Base-by-base conservation (phyloP, 495 filamentous ascomycete genomes). In the Penicillium samsonianum region DNA sequence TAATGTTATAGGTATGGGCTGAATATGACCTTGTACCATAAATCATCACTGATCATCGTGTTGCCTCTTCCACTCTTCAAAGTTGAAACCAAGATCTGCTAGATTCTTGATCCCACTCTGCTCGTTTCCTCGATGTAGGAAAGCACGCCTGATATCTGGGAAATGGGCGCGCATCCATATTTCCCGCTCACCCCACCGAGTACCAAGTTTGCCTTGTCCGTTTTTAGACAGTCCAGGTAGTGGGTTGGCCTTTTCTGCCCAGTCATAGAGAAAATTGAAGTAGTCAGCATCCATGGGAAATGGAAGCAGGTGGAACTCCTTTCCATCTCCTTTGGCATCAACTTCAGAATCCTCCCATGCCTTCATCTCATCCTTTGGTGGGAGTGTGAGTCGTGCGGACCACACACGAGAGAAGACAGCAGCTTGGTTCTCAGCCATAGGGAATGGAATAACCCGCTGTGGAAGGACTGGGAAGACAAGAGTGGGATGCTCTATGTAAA, bases 371-470 rank as follows among this genome's bases (percentile, higher is more conserved):
- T 68, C 65, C 12, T 58, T 62, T 0, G 80, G 60, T 0, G 92
- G 93, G 9, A 96, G 74, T 0, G 61, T 61, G 3, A 96, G 76
- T 0, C 84, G 72, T 28, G 84, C 83, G 0, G 88, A 82, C 84
- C 86, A 96, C 2, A 91, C 81, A 5, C 90, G 82, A 12, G 91
- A 84, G 53, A 96, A 80, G 3, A 89, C 79, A 10, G 90, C 85
- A 4, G 84, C 86, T 67, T 96, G 92, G n/a, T 80, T 83, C 65
- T 96, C 90, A 1, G 85, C 76, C 6, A 92, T 63, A 3, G 89
- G 86, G 64, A 96, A 96, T 3, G 93, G 92, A 23, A 95, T 86
- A 11, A 96, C 83, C 58, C 89, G 87, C 58, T 90, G 87, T 3
- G 87, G 83, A 20, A 97, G 73, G 0, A 82, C 87, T 0, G 88